Evolutionary conservation across 495 filamentous ascomycete species (phyloP).

Genomic region (Xylaria grammica): DNA sequence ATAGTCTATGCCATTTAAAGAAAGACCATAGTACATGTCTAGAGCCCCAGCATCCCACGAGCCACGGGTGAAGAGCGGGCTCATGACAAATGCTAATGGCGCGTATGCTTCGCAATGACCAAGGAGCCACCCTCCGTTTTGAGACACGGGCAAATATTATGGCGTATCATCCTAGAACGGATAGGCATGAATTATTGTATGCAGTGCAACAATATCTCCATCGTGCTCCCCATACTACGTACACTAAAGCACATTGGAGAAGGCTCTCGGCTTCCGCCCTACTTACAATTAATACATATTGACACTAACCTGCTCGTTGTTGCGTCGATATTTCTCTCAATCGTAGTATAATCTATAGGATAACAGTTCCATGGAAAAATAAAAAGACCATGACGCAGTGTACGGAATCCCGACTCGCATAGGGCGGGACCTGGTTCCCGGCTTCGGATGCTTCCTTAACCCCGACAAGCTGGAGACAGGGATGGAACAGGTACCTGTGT

Average conservation of each 20-base stretch:
- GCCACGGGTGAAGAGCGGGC: neutral
- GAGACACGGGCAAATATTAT: neutral
- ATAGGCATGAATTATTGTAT: neutral
- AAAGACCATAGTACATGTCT: neutral
- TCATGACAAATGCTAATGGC: conserved; percentile 22
- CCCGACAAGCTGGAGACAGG: conserved; percentile 15
- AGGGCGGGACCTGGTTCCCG: neutral
- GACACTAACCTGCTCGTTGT: too few species aligned
- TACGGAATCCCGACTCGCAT: conserved; percentile 8
- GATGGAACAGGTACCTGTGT: neutral
- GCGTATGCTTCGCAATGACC: neutral
- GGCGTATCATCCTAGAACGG: conserved; percentile 12
- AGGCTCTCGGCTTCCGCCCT: too few species aligned
- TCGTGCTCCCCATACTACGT: neutral
- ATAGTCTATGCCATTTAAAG: conserved; percentile 7
- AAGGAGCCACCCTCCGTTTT: conserved; percentile 14
- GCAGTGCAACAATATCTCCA: too few species aligned
- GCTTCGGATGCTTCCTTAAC: conserved; percentile 18
- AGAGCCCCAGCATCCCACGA: neutral
- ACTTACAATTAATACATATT: too few species aligned
- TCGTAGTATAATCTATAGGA: neutral
- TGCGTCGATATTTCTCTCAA: too few species aligned
- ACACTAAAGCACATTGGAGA: too few species aligned
- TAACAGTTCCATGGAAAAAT: neutral
- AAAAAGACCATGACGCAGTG: conserved; percentile 1